Evolutionary conservation across 306 rosid genomes (phyloP), one percentile per base, ranked within the genome.

Genomic region (Lathyrus aphaca): DNA sequence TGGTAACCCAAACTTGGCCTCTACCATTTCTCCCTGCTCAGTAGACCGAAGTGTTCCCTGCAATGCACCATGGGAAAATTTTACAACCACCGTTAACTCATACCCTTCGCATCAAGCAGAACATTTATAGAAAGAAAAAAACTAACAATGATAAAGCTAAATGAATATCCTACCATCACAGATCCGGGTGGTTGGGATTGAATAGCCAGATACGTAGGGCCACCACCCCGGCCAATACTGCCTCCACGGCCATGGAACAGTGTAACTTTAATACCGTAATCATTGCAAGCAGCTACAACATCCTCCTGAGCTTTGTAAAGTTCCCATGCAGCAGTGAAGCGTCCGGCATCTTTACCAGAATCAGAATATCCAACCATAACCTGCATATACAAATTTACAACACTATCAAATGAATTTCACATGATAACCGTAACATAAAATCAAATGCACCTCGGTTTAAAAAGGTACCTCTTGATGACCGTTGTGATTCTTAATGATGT

Each of bases 181-280:
- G 96, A 93, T 46, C 98, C 98, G 38, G 98, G 98, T 14, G 96
- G 98, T 46, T 93, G 98, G 64, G 98, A 93, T 81, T 93, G 98
- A 82, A 93, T 93, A 82, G 98, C 98, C 64, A 93, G 76, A 83
- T 93, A 86, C 8, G 96, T 93, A 8, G 98, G 98, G 65, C 98
- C 98, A 61, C 98, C 98, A 68, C 98, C 98, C 60, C 98, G 98
- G 55, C 96, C 98, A 42, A 92, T 82, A 75, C 98, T 92, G 29
- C 98, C 96, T 35, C 98, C 98, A 69, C 96, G 96, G 68, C 98
- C 96, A 62, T 93, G 98, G 71, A 92, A 90, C 64, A 93, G 81
- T 39, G 96, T 93, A 76, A 93, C 83, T 82, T 90, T 93, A 51
- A 93, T 90, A 51, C 86, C 93, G 65, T 79, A 93, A 53, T 93